Base-by-base conservation (phyloP, 495 filamentous ascomycete genomes). In the Lophiotrema nucula region DNA sequence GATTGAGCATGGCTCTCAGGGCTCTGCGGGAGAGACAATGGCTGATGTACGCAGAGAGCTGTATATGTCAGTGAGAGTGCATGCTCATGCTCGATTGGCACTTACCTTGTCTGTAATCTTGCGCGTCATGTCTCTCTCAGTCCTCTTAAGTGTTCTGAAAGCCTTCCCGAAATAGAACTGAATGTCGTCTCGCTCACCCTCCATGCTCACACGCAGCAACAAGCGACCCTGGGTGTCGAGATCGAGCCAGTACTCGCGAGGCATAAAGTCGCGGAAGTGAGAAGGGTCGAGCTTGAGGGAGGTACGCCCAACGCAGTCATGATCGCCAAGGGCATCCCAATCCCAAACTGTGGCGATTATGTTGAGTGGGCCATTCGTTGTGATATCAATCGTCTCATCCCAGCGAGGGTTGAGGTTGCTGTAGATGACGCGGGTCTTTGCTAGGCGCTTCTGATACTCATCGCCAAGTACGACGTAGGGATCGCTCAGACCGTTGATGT, bases 291-390 rank as follows among this genome's bases (percentile, higher is more conserved):
- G 77, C 71, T 99, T 99, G 53, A 97, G 79, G 6, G 88, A 95
- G 11, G 93, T 96, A 47, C 93, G 83, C 12, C 93, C 93, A 35
- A 97, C 89, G 67, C 93, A 97, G 67, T 99, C 95, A 59, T 99
- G 93, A 67, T 99, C 95, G 38, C 95, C 93, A 53, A 99, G 83
- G 13, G 89, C 87, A 75, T 99, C 95, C 84, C 92, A 95, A 74
- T 99, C 95, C 95, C 95, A 99, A 23, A 97, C 88, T 0, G 93
- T 99, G 22, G 91, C 92, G 60, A 97, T 93, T 64, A 99, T 85
- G 64, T 96, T 96, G 37, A 97, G 76, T 28, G 92, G 83, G 1
- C 95, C 92, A 49, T 87, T 83, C 0, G 95, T 95, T 19, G 90
- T 92, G 63, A 99, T 96, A 67, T 99, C 95, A 15, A 97, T 85